These are phyloP conservation scores for Aureobasidium zeae DNA, from an alignment of 2,329 filamentous ascomycete genomes.

Conservation along the genomic window DNA sequence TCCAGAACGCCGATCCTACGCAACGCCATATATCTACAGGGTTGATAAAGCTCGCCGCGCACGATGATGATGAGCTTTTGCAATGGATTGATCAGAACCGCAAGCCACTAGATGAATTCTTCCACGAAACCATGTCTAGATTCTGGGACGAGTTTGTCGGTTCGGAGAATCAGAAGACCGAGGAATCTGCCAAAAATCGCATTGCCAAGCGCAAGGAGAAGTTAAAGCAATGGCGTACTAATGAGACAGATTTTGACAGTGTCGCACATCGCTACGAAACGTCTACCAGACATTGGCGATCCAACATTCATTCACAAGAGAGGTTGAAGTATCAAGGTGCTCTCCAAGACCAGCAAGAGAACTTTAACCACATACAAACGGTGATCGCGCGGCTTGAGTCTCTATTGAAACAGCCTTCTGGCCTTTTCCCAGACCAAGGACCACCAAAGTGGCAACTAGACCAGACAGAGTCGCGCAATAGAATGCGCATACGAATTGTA, in stretches of 20 bases:
- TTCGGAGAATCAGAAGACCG: constrained; percentile 69
- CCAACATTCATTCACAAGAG: constrained; percentile 89
- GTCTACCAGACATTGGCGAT: constrained; percentile 83
- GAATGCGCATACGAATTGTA: constrained; percentile 82
- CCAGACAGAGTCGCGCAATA: constrained; percentile 87
- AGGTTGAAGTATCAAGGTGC: constrained; percentile 83
- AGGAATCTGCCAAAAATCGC: constrained; percentile 63
- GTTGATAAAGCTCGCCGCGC: constrained; percentile 74
- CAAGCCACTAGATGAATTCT: constrained; percentile 67
- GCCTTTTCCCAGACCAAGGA: constrained; percentile 56
- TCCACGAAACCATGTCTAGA: constrained; percentile 71
- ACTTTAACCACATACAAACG: constrained; percentile 65
- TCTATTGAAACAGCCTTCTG: constrained; percentile 69
- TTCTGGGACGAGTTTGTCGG: constrained; percentile 82
- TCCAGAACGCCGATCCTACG: constrained; percentile 59
- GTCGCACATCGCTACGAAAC: constrained; percentile 73
- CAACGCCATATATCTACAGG: constrained; percentile 63
- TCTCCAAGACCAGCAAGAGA: constrained; percentile 89
- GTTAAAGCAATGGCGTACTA: constrained; percentile 67
- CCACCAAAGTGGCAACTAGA: constrained; percentile 81
- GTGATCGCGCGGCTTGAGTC: constrained; percentile 70
- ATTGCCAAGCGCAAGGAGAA: constrained; percentile 70
- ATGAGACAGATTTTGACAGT: constrained; percentile 60
- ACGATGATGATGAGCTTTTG: constrained; percentile 83
- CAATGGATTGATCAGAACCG: constrained; percentile 80